These are phyloP conservation scores for Didymella sp. DNA, from an alignment of 2,329 filamentous ascomycete species.

Conservation along the genomic window DNA sequence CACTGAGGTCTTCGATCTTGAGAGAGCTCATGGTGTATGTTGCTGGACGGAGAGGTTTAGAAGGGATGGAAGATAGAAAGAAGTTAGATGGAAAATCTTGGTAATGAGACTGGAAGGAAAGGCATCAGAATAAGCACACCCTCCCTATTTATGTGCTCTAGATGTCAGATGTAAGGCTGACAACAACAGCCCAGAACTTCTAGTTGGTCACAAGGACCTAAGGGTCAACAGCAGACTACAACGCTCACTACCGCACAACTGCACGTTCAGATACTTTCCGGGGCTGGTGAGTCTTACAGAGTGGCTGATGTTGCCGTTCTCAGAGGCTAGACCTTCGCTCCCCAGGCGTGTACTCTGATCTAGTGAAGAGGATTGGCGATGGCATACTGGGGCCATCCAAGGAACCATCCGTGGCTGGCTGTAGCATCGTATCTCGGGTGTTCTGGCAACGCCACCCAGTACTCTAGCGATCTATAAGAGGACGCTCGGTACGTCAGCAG, in stretches of 20 bases:
- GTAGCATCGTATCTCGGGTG: constrained; percentile 1
- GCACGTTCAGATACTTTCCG: not conserved
- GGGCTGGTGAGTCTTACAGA: not conserved
- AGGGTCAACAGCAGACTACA: not conserved
- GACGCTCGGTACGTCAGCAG: constrained; percentile 8
- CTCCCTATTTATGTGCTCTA: not conserved
- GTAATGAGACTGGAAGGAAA: not conserved
- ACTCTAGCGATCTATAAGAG: not conserved
- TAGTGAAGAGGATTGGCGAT: not conserved
- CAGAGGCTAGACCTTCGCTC: not conserved
- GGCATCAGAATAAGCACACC: not conserved
- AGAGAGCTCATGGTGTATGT: constrained; percentile 3
- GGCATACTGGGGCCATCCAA: not conserved
- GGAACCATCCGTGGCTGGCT: constrained; percentile 6
- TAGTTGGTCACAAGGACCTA: not conserved
- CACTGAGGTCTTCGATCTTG: constrained; percentile 7
- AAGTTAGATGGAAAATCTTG: no score
- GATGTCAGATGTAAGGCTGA: not conserved
- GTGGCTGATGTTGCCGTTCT: constrained; percentile 3
- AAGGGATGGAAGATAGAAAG: no score
- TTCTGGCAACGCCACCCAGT: not conserved
- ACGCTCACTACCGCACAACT: not conserved
- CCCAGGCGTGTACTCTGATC: no score
- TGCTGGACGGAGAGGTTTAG: not conserved
- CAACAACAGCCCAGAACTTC: not conserved